phyloP scores from a whole-genome alignment of 768 basidiomycete genomes.

The Ephemerocybe angulata region DNA sequence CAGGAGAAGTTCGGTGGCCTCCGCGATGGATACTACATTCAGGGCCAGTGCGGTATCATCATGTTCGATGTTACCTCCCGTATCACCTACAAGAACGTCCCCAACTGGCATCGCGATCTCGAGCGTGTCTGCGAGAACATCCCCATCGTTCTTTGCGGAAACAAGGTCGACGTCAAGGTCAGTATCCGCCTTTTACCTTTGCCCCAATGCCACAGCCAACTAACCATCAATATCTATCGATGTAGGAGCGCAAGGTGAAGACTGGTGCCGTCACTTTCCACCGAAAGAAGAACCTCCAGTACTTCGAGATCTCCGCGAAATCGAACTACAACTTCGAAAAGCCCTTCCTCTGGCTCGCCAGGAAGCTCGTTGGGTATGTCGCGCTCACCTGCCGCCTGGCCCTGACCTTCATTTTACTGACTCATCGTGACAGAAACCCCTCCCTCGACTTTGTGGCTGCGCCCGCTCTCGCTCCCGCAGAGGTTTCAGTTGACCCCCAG shows the following conservation, averaged over 20 bases:
- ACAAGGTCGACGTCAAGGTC: constrained; percentile 99
- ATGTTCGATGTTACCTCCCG: constrained; percentile 99
- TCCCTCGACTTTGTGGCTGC: constrained; percentile 94
- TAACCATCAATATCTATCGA: constrained; percentile 5
- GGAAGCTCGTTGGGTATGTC: constrained; percentile 93
- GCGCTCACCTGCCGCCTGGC: not conserved
- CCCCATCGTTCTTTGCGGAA: constrained; percentile 98
- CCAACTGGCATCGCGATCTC: constrained; percentile 99
- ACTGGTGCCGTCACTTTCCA: constrained; percentile 98
- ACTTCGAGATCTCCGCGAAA: constrained; percentile 99
- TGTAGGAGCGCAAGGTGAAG: constrained; percentile 98
- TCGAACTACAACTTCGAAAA: constrained; percentile 99
- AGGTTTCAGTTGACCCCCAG: constrained; percentile 75
- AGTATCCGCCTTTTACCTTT: constrained; percentile 25
- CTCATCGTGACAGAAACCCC: constrained; percentile 56
- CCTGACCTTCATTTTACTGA: not conserved
- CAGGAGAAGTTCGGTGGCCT: constrained; percentile 99
- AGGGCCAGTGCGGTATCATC: constrained; percentile 99
- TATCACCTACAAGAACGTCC: constrained; percentile 99
- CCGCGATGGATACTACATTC: constrained; percentile 94
- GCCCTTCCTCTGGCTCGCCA: constrained; percentile 98
- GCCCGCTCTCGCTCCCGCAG: constrained; percentile 91
- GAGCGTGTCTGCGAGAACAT: constrained; percentile 99
- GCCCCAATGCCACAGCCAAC: constrained; percentile 1
- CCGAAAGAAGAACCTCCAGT: constrained; percentile 99